Base-by-base conservation (phyloP, 441 rosid genomes). In the Syzygium syzygioides region DNA sequence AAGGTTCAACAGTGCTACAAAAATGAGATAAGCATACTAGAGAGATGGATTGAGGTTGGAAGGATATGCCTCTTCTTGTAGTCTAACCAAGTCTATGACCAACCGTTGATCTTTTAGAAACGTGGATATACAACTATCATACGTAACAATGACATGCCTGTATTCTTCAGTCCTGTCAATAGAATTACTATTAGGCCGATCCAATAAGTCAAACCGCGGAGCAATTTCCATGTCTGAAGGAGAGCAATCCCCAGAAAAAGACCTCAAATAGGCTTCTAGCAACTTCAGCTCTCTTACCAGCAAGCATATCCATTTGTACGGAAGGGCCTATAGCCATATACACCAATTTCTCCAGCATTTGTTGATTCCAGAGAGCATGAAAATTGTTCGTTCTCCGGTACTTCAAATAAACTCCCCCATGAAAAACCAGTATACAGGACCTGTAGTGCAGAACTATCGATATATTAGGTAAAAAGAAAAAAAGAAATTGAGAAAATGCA, bases 221-320 rank as follows among this genome's bases (percentile, higher is more conserved):
- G 99, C 98, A 87, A 99, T 97, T 91, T 97, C 99, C 89, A 96
- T 91, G 94, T 96, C 1, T 34, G 98, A 89, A 71, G 99, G 99
- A 90, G 99, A 97, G 93, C 99, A 96, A 91, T 97, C 99, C 89
- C 98, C 97, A 54, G 96, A 94, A 93, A 96, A 96, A 52, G 96
- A 95, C 93, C 99, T 94, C 96, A 94, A 94, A 91, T 96, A 97
- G 26, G 98, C 96, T 87, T 97, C 98, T 94, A 89, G 96, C 95
- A 87, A 96, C 98, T 95, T 96, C 97, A 91, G 96, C 98, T 92
- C 99, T 95, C 94, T 97, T 95, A 86, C 99, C 98, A 89, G 98
- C 99, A 87, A 96, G 96, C 99, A 97, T 97, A 88, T 97, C 99
- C 96, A 93, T 94, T 57, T 96, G 93, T 89, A 97, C 90, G 80